Base-by-base conservation (phyloP, 805 yeast genomes). In the Hanseniaspora meyeri region DNA sequence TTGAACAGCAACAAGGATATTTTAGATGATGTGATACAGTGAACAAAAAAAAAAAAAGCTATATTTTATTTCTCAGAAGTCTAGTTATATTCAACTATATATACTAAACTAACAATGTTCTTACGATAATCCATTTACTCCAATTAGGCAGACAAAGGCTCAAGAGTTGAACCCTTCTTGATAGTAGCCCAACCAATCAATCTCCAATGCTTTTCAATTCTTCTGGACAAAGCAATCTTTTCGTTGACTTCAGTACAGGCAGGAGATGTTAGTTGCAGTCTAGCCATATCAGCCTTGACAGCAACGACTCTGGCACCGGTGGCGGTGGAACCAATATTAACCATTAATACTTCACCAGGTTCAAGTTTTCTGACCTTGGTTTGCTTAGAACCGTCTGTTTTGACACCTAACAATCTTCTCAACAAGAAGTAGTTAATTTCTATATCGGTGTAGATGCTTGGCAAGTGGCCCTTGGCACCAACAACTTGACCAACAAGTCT, bases 171-270 rank as follows among this genome's bases (percentile, higher is more conserved):
- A 74, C 96, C 96, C 74, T 87, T 88, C 74, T 86, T 86, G 70
- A 90, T 91, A 52, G 96, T 89, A 65, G 98, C 99, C 99, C 99
- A 93, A 66, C 99, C 99, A 75, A 93, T 93, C 71, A 93, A 79
- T 80, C 99, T 93, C 96, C 97, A 93, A 73, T 93, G 99, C 81
- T 91, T 91, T 71, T 93, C 99, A 66, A 93, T 93, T 81, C 98
- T 90, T 80, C 99, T 87, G 47, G 97, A 89, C 68, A 93, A 77
- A 42, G 99, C 99, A 72, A 93, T 91, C 84, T 93, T 91, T 77
- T 93, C 99, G 64, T 95, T 87, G 52, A 91, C 79, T 77, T 91
- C 97, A 40, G 99, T 91, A 82, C 99, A 93, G 50, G 97, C 98
- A 57, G 99, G 98, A 49, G 96, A 83, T 49, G 97, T 91, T 69